Base-by-base conservation (phyloP, 441 rosid species). In the Capsella rubella region DNA sequence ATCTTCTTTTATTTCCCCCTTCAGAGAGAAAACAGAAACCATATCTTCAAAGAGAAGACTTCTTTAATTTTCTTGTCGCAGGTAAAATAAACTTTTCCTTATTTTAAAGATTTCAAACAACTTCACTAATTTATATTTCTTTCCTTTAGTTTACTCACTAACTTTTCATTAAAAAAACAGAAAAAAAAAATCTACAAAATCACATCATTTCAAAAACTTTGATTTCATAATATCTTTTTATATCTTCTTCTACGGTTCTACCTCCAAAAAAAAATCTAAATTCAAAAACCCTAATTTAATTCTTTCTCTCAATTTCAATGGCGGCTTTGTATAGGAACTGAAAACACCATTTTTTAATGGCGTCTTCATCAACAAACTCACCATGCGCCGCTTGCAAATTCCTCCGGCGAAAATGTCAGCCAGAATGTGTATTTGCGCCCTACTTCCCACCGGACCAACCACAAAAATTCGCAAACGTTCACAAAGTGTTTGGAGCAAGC, bases 341-440 rank as follows among this genome's bases (percentile, higher is more conserved):
- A 42, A 59, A 16, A 8, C 14, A 27, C 13, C 55, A 45, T 49
- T 5, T 28, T 54, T 34, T 28, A 40, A 87, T 89, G 94, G 87
- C 98, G 14, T 83, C 95, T 3, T 84, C 80, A 21, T 91, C 56
- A 94, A 93, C 95, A 9, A 94, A 81, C 79, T 89, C 97, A 45
- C 97, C 97, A 49, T 94, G 99, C 52, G 97, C 97, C 9, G 99
- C 99, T 50, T 94, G 99, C 93, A 94, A 94, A 77, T 84, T 87
- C 67, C 94, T 82, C 27, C 80, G 99, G 34, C 72, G 91, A 63
- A 94, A 94, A 82, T 94, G 99, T 84, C 90, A 91, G 1, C 94
- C 87, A 4, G 97, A 94, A 75, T 94, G 99, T 71, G 91, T 89
- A 28, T 94, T 90, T 34, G 99, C 99, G 5, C 99, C 99, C 0